Percentiles rank a stretch among this genome's conserved stretches.
phyloP scores from a whole-genome alignment of 495 filamentous ascomycete species.

The Ascodesmis nigricans region DNA sequence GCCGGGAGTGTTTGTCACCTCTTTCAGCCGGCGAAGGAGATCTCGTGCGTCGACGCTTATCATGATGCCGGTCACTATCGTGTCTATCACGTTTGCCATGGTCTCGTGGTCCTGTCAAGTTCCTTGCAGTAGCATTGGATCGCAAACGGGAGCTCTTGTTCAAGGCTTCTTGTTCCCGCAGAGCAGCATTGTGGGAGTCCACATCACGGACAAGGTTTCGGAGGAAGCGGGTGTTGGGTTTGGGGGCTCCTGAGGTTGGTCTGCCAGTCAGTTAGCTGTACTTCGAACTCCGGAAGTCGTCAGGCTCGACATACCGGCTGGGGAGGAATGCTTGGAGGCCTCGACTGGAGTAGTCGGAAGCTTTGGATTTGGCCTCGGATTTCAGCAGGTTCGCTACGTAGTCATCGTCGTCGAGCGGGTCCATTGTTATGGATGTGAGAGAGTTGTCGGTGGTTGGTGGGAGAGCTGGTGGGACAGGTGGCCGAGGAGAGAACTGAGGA shows the following conservation, averaged over 20 bases:
- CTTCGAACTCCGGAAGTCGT: slow-evolving; percentile 1
- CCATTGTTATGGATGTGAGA: too few relatives aligned
- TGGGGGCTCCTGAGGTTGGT: slow-evolving; percentile 27
- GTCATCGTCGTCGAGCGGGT: slow-evolving; percentile 32
- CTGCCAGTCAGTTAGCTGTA: slow-evolving; percentile 6
- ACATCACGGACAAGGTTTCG: slow-evolving; percentile 74
- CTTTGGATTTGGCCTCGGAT: slow-evolving; percentile 46
- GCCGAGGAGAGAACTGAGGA: too few relatives aligned
- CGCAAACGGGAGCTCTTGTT: too few relatives aligned
- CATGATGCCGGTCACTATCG: too few relatives aligned
- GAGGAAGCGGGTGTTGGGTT: slow-evolving; percentile 78
- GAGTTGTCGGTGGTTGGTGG: too few relatives aligned
- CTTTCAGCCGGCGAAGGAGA: too few relatives aligned
- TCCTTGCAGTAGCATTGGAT: too few relatives aligned
- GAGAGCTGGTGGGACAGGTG: too few relatives aligned
- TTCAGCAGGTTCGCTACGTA: slow-evolving; percentile 53
- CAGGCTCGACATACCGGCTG: slow-evolving; percentile 34
- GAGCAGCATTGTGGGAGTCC: slow-evolving; percentile 69
- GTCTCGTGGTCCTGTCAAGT: too few relatives aligned
- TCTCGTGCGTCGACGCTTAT: too few relatives aligned
- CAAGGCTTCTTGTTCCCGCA: slow-evolving; percentile 64
- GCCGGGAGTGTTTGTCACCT: too few relatives aligned
- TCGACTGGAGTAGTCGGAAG: slow-evolving; percentile 47
- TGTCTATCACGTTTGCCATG: too few relatives aligned
- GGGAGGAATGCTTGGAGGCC: slow-evolving; percentile 49